Evolutionary conservation across 2,329 filamentous ascomycete species (phyloP).

Genomic region (Mycosphaerelloides madeirae): DNA sequence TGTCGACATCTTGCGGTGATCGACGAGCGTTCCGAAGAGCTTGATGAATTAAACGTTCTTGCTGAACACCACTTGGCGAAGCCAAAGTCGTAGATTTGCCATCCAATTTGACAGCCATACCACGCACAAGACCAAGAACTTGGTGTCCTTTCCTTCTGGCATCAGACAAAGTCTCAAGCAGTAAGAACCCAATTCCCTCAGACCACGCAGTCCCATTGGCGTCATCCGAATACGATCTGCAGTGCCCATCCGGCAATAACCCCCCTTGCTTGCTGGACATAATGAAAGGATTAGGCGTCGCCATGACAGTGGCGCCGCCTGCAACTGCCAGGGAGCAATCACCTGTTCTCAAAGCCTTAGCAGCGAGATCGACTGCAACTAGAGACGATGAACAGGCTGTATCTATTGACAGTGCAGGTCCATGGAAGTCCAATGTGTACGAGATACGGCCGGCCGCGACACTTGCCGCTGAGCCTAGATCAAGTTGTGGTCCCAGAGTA

Average conservation of each 20-base stretch:
- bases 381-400: slow-evolving; percentile 45
- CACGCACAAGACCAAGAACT: slow-evolving; percentile 34
- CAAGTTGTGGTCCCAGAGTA: slow-evolving; percentile 31
- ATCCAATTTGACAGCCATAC: slow-evolving; percentile 26
- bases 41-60: slow-evolving; percentile 12
- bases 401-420: slow-evolving; percentile 42
- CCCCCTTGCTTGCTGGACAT: slow-evolving; percentile 2
- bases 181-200: slow-evolving; percentile 45
- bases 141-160: slow-evolving; percentile 13
- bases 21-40: slow-evolving; percentile 12
- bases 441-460: slow-evolving; percentile 27
- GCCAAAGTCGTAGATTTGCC: slow-evolving; percentile 16
- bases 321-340: slow-evolving; percentile 20
- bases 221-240: slow-evolving; percentile 27
- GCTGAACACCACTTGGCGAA: slow-evolving; percentile 12
- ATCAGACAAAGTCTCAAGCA: slow-evolving; percentile 12
- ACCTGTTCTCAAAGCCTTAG: slow-evolving; percentile 26
- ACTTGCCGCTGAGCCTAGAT: slow-evolving; percentile 26
- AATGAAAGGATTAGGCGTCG: neutral
- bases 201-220: slow-evolving; percentile 51
- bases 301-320: slow-evolving; percentile 24
- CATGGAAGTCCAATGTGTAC: slow-evolving; percentile 41
- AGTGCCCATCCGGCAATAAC: slow-evolving; percentile 30
- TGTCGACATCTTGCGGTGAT: slow-evolving; percentile 2
- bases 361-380: slow-evolving; percentile 31